These are phyloP conservation scores for Casuarina cunninghamiana DNA, from an alignment of 306 rosid species.

Conservation along the genomic window DNA sequence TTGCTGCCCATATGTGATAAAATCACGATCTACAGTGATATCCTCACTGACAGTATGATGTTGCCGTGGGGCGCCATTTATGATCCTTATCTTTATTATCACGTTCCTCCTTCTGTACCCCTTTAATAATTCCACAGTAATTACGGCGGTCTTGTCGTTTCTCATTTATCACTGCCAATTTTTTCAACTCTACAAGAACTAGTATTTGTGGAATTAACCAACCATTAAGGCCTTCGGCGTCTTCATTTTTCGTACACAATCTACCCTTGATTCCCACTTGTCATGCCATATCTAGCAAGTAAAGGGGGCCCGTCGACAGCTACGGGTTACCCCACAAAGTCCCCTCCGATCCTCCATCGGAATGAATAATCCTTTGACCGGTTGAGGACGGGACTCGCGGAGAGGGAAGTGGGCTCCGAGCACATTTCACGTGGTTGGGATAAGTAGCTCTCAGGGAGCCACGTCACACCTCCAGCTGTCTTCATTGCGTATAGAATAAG, in stretches of 20 bases:
- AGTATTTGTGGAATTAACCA: too few species aligned
- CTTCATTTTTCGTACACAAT: too few species aligned
- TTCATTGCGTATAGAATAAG: slow-evolving; percentile 21
- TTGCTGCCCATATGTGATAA: background rate
- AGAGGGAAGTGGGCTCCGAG: background rate
- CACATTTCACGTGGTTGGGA: slow-evolving; percentile 36
- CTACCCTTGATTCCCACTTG: background rate
- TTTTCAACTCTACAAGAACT: background rate
- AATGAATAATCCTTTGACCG: slow-evolving; percentile 22
- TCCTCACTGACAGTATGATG: background rate
- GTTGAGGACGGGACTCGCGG: slow-evolving; percentile 17
- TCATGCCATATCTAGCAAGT: background rate
- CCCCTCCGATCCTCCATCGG: background rate
- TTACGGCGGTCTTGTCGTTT: too few species aligned
- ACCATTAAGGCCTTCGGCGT: too few species aligned
- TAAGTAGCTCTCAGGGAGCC: slow-evolving; percentile 27
- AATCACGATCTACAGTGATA: too few species aligned
- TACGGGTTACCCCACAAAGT: background rate
- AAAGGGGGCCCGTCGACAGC: fast-evolving
- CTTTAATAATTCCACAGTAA: too few species aligned
- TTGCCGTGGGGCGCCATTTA: background rate
- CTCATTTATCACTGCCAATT: too few species aligned
- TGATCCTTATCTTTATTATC: too few species aligned
- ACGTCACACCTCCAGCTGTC: slow-evolving; percentile 36
- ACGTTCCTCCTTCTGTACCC: too few species aligned